Conservation (phyloP, 805 yeast species). For the Ogataea paraovalis region DNA sequence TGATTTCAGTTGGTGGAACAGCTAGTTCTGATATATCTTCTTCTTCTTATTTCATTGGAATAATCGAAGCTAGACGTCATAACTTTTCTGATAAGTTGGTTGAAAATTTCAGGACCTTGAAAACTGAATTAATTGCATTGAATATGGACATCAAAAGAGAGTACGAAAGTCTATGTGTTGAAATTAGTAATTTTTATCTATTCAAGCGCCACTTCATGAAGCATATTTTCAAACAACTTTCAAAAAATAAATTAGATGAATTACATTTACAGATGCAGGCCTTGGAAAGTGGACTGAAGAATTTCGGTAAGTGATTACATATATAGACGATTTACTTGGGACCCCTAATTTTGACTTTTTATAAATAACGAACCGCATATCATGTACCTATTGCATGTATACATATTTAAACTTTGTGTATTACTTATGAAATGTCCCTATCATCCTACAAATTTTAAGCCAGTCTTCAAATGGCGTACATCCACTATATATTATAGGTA, state of each 20-base stretch:
- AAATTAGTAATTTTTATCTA: constrained; percentile 53
- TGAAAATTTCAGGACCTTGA: constrained; percentile 37
- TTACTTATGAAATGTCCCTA: too few relatives aligned
- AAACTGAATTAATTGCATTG: constrained; percentile 38
- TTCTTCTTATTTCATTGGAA: constrained; percentile 16
- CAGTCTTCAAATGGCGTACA: too few relatives aligned
- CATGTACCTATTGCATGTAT: too few relatives aligned
- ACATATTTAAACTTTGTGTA: too few relatives aligned
- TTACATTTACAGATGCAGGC: constrained; percentile 18
- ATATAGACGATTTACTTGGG: too few relatives aligned
- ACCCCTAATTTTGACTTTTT: too few relatives aligned
- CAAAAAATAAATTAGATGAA: constrained; percentile 26
- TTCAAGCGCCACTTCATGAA: constrained; percentile 42
- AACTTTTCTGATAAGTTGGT: constrained; percentile 42
- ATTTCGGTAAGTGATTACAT: background rate
- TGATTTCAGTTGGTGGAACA: background rate
- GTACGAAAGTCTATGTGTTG: constrained; percentile 65
- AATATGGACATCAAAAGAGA: constrained; percentile 43
- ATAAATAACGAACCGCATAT: too few relatives aligned
- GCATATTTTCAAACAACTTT: constrained; percentile 35
- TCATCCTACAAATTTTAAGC: too few relatives aligned
- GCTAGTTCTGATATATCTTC: constrained; percentile 1
- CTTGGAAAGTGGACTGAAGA: constrained; percentile 19
- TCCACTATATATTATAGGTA: background rate
- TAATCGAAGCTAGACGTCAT: constrained; percentile 51